Conservation (phyloP, 2,329 filamentous ascomycete genomes). For the Phialophora macrospora region DNA sequence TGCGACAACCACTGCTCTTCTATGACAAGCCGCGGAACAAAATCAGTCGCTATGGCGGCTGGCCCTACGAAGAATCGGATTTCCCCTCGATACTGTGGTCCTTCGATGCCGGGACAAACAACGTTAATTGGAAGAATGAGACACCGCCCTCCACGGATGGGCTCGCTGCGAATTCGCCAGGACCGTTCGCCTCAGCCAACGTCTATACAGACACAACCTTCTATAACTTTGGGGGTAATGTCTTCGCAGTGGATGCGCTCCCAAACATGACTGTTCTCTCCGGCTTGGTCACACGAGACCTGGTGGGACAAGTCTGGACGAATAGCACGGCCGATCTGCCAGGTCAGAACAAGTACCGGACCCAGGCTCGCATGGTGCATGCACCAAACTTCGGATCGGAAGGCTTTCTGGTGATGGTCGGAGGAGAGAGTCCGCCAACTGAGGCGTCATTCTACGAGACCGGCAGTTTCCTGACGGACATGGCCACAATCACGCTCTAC, state of each 20-base stretch:
- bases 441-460: conserved; percentile 25
- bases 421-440: conserved; percentile 27
- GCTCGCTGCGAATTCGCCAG: conserved; percentile 15
- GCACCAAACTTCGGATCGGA: conserved; percentile 25
- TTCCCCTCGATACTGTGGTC: conserved; percentile 26
- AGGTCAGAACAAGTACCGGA: conserved; percentile 23
- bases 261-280: conserved; percentile 29
- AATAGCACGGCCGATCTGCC: conserved; percentile 29
- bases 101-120: conserved; percentile 16
- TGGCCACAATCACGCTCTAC: conserved; percentile 34
- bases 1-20: conserved; percentile 24
- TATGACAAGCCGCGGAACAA: conserved; percentile 25
- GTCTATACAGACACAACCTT: conserved; percentile 25
- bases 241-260: conserved; percentile 5
- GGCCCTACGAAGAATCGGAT: conserved; percentile 20
- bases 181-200: conserved; percentile 23
- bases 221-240: conserved; percentile 29
- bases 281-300: conserved; percentile 29
- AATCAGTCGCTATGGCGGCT: conserved; percentile 29
- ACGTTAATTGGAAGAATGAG: conserved; percentile 20
- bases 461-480: conserved; percentile 22
- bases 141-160: conserved; percentile 16
- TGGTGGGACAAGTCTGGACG: conserved; percentile 21
- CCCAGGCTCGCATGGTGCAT: conserved; percentile 20
- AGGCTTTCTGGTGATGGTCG: conserved; percentile 31